Conservation (phyloP, 345 rosid genomes). For the Euphorbia lathyris region DNA sequence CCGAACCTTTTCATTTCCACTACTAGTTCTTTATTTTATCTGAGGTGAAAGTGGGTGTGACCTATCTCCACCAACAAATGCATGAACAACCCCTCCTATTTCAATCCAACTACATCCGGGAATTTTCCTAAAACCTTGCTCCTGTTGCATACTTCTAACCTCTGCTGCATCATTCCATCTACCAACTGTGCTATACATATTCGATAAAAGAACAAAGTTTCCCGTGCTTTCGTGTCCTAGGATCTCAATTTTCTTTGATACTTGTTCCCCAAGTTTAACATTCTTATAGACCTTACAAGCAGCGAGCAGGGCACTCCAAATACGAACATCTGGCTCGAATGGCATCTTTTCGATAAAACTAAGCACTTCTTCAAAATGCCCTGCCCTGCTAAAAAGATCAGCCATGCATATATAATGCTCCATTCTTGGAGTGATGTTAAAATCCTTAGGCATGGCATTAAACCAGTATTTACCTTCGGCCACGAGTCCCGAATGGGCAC, state of each 20-base stretch:
- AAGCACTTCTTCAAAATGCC: conserved; percentile 42
- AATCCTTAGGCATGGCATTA: conserved; percentile 36
- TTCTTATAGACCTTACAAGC: conserved; percentile 56
- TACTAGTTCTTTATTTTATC: conserved; percentile 29
- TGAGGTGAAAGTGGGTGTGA: conserved; percentile 29
- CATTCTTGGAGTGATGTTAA: conserved; percentile 37
- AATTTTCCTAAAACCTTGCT: conserved; percentile 37
- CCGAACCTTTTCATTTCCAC: conserved; percentile 33
- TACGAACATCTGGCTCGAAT: conserved; percentile 39
- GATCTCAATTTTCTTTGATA: conserved; percentile 40
- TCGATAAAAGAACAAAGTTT: conserved; percentile 52
- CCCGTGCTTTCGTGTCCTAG: conserved; percentile 46
- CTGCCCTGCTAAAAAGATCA: conserved; percentile 57
- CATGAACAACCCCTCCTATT: conserved; percentile 30
- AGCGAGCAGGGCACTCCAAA: conserved; percentile 56
- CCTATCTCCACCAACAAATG: conserved; percentile 39
- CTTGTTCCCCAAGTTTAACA: conserved; percentile 51
- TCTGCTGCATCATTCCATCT: conserved; percentile 56
- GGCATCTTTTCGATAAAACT: conserved; percentile 49
- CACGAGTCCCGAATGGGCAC: conserved; percentile 67
- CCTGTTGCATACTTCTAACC: conserved; percentile 36
- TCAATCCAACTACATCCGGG: conserved; percentile 56
- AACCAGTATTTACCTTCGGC: conserved; percentile 48
- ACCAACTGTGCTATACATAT: conserved; percentile 45
- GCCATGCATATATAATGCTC: conserved; percentile 64